Percentiles rank a stretch among this genome's conserved stretches.
phyloP scores from a whole-genome alignment of 345 rosid genomes.

The Salix brachista region DNA sequence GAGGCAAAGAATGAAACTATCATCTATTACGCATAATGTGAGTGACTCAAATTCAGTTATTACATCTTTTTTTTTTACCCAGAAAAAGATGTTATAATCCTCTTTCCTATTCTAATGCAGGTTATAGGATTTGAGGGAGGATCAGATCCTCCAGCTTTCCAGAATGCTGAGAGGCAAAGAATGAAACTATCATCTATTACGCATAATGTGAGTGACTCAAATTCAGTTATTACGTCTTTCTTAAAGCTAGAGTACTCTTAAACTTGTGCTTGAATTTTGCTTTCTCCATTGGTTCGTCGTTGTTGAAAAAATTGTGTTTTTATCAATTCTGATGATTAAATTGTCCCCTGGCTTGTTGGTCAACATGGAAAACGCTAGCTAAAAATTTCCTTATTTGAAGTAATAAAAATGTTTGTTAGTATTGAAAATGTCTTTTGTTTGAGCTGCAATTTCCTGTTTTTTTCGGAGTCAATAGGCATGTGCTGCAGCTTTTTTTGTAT shows the following conservation, averaged over 20 bases:
- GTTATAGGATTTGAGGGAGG: constrained; percentile 85
- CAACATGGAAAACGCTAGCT: neutral
- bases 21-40: constrained; percentile 35
- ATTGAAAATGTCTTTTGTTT: neutral
- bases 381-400: neutral
- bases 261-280: neutral
- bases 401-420: neutral
- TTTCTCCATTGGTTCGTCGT: neutral
- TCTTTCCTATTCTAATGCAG: constrained; percentile 35
- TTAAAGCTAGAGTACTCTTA: constrained; percentile 3
- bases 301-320: neutral
- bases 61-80: neutral
- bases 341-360: neutral
- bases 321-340: neutral
- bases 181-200: constrained; percentile 39
- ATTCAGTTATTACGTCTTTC: constrained; percentile 20
- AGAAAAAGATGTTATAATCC: neutral
- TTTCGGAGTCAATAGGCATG: neutral
- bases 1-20: constrained; percentile 54
- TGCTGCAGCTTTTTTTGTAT: too few species aligned
- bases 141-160: constrained; percentile 88
- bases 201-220: constrained; percentile 31
- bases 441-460: neutral
- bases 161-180: constrained; percentile 71
- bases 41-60: constrained; percentile 29